These are phyloP conservation scores for Nitzschia inconspicua DNA, from an alignment of 108 stramenopile genomes.

Conservation along the genomic window DNA sequence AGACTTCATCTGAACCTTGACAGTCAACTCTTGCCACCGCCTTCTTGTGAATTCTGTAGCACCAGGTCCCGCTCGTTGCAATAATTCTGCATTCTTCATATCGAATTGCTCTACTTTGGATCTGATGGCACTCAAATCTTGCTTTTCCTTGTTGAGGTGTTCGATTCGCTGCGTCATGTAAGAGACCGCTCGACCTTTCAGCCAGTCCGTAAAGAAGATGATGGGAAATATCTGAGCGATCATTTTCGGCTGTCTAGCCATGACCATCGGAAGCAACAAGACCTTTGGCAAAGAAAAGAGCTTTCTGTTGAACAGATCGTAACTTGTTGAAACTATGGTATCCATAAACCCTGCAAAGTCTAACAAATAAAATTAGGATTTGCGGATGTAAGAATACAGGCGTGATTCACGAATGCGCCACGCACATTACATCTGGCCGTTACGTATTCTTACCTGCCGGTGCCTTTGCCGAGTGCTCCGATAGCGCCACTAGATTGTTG, in stretches of 20 bases:
- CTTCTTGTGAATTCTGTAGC: constrained; percentile 67
- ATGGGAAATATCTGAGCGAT: constrained; percentile 78
- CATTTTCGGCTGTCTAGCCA: constrained; percentile 64
- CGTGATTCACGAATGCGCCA: not conserved
- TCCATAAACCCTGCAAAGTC: constrained; percentile 71
- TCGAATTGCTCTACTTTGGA: constrained; percentile 86
- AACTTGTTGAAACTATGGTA: constrained; percentile 60
- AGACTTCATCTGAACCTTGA: constrained; percentile 62
- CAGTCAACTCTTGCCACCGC: constrained; percentile 76
- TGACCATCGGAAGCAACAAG: constrained; percentile 72
- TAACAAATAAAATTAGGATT: not conserved
- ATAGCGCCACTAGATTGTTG: constrained; percentile 60
- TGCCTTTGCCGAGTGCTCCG: constrained; percentile 64
- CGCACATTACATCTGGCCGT: not conserved
- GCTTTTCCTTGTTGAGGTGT: constrained; percentile 63
- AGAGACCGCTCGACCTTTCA: constrained; percentile 67
- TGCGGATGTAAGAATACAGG: not conserved
- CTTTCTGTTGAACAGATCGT: constrained; percentile 83
- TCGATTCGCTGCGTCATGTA: constrained; percentile 72
- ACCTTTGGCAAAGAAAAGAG: constrained; percentile 84
- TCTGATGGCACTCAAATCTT: constrained; percentile 49
- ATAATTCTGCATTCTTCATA: constrained; percentile 83
- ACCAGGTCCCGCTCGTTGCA: constrained; percentile 61
- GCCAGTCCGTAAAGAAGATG: constrained; percentile 68
- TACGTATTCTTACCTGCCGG: constrained; percentile 44